A percentile compares a stretch with the other conserved stretches of the same genome.
phyloP scores from a whole-genome alignment of 352 stramenopile genomes.

The Pythium brassicae region DNA sequence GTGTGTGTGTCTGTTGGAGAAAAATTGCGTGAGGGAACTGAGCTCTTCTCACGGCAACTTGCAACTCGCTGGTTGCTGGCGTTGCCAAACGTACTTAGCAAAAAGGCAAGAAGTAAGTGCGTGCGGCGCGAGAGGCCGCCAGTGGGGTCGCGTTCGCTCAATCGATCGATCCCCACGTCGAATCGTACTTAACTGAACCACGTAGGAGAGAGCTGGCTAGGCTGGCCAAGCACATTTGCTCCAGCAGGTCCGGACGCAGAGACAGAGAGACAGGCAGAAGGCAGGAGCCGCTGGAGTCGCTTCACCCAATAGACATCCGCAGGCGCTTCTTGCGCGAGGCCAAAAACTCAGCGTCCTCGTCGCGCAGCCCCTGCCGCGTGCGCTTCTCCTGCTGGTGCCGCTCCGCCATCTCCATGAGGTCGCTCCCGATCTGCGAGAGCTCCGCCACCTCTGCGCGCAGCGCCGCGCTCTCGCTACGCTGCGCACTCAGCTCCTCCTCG shows the following conservation, averaged over 20 bases:
- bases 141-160: not conserved
- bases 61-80: conserved; percentile 3
- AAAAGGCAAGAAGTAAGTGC: conserved; percentile 49
- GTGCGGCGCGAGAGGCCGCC: not conserved
- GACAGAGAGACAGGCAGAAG: not conserved
- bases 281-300: not conserved
- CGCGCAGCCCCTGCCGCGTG: conserved; percentile 4
- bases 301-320: conserved; percentile 18
- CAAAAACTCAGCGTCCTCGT: conserved; percentile 11
- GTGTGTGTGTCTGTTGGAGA: not conserved
- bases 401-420: conserved; percentile 69
- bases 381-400: conserved; percentile 38
- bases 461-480: conserved; percentile 29
- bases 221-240: too few relatives aligned
- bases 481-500: conserved; percentile 32
- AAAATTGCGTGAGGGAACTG: not conserved
- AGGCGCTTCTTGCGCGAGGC: conserved; percentile 15
- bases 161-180: not conserved
- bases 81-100: conserved; percentile 16
- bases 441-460: conserved; percentile 49
- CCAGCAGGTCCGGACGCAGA: not conserved
- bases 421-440: conserved; percentile 50
- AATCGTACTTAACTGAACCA: not conserved
- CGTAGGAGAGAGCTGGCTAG: not conserved
- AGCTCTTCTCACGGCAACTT: not conserved